Percentiles rank a stretch among this genome's conserved stretches.
Conservation (phyloP, 225 moss, liverwort and hornwort species). For the Marchantia polymorpha region DNA sequence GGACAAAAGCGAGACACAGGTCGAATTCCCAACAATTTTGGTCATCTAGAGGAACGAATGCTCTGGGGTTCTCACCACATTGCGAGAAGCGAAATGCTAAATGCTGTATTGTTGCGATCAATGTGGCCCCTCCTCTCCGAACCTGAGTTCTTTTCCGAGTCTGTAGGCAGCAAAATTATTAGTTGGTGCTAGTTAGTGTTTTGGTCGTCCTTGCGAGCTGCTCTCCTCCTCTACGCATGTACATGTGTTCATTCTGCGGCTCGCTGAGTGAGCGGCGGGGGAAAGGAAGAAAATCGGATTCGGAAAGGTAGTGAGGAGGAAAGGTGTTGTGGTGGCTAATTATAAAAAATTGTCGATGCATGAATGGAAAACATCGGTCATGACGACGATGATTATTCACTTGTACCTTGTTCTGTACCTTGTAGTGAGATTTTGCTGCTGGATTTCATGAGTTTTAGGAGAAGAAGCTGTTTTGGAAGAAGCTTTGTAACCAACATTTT, state of each 20-base stretch:
- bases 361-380: neutral
- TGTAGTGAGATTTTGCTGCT: constrained; percentile 3
- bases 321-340: neutral
- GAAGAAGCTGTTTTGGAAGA: constrained; percentile 10
- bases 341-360: neutral
- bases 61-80: neutral
- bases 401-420: neutral
- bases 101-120: neutral
- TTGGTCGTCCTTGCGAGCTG: neutral
- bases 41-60: constrained; percentile 1
- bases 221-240: neutral
- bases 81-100: neutral
- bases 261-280: neutral
- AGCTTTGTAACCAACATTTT: constrained; percentile 13
- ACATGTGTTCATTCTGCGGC: neutral
- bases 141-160: neutral
- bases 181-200: neutral
- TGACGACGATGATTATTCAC: neutral
- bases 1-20: neutral
- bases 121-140: neutral
- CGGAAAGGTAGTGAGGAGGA: constrained; percentile 1
- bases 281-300: neutral
- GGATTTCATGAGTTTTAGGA: neutral
- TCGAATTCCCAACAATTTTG: constrained; percentile 3
- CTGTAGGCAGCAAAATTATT: neutral